Conservation (phyloP, 2,329 filamentous ascomycete genomes). For the Aspergillus novoparasiticus region DNA sequence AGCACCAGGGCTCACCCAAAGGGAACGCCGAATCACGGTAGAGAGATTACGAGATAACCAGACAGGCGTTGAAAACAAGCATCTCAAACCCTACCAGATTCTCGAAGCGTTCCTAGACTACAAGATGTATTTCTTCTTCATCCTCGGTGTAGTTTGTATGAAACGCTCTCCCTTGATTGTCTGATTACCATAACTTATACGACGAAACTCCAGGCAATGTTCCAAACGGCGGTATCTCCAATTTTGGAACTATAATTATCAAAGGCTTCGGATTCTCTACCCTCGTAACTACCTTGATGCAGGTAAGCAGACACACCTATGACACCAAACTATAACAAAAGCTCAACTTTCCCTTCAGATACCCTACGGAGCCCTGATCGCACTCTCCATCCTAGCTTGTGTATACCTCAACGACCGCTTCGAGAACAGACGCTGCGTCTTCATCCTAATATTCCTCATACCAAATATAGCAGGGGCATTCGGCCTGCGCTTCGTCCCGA, state of each 20-base stretch:
- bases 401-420: constrained; percentile 53
- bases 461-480: constrained; percentile 63
- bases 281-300: constrained; percentile 57
- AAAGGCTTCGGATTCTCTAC: constrained; percentile 59
- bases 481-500: constrained; percentile 58
- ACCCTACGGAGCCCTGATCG: constrained; percentile 53
- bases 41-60: constrained; percentile 59
- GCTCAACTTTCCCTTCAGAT: constrained; percentile 32
- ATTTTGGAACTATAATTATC: constrained; percentile 63
- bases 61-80: constrained; percentile 61
- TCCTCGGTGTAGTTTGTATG: constrained; percentile 51
- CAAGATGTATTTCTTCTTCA: constrained; percentile 62
- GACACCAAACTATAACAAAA: neutral
- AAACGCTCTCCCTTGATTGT: neutral
- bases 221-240: constrained; percentile 60
- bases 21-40: constrained; percentile 59
- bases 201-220: constrained; percentile 42
- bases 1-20: constrained; percentile 53
- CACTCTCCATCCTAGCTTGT: constrained; percentile 53
- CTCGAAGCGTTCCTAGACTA: constrained; percentile 59
- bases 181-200: neutral
- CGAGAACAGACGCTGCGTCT: constrained; percentile 53
- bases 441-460: constrained; percentile 59
- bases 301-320: constrained; percentile 29
- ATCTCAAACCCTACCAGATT: constrained; percentile 58